Base-by-base conservation (phyloP, 108 stramenopile genomes). In the Cylindrotheca closterium region DNA sequence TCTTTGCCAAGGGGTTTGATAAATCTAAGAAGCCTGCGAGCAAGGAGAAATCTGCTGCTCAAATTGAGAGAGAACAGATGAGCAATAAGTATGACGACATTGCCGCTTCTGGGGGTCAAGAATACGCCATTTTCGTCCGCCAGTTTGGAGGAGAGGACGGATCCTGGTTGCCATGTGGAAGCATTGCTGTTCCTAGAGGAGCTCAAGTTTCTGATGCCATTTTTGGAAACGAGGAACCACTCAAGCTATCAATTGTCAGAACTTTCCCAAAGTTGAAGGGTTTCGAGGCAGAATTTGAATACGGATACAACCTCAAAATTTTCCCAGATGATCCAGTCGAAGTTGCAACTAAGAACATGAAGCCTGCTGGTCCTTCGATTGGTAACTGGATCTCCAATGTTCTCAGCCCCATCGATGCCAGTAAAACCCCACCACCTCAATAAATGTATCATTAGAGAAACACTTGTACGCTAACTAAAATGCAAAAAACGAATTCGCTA, bases 291-390 rank as follows among this genome's bases (percentile, higher is more conserved):
- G 87, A 90, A 74, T 87, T 94, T 56, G 93, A 94, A 68, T 94
- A 87, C 63, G 93, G 93, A 18, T 94, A 73, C 73, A 94, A 94
- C 50, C 62, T 94, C 42, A 94, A 91, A 61, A 76, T 94, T 30
- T 94, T 87, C 63, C 89, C 86, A 17, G 93, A 94, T 71, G 93
- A 94, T 81, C 87, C 87, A 2, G 66, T 94, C 2, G 84, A 94
- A 65, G 86, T 91, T 27, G 93, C 93, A 19, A 58, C 60, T 21
- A 89, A 89, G 70, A 60, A 29, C 25, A 37, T 61, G 3, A 68
- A 50, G 21, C 15, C 54, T 1, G 46, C 58, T 23, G 87, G 91
- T 24, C 81, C 83, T 5, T 87, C 83, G 28, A 30, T 89, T 33
- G 91, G 91, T 4, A 89, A 89, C 80, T 92, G 91, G 91, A 80